A percentile compares a stretch with the other conserved stretches of the same genome.
These are phyloP conservation scores for Pinus albicaulis DNA, from an alignment of 75 land plant genomes.

Conservation along the genomic window DNA sequence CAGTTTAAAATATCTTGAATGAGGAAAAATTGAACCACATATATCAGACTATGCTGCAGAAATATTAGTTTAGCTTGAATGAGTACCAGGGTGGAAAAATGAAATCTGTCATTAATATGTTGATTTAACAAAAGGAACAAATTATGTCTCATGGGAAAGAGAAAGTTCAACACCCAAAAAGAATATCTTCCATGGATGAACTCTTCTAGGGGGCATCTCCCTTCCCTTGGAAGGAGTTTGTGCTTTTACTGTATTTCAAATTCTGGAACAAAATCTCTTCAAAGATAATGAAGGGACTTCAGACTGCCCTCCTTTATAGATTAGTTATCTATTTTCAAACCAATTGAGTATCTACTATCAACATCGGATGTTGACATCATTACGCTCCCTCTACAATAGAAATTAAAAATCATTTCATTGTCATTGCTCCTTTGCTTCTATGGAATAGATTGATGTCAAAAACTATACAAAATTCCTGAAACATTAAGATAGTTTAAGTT, in stretches of 20 bases:
- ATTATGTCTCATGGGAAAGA: background rate
- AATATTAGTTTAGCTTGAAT: background rate
- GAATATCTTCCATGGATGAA: background rate
- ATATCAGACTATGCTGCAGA: background rate
- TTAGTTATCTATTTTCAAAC: background rate
- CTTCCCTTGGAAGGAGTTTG: background rate
- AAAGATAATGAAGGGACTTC: background rate
- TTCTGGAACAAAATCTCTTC: background rate
- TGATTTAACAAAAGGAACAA: background rate
- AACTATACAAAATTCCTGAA: background rate
- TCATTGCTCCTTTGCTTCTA: too few species aligned
- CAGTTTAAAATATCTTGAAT: background rate
- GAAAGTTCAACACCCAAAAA: background rate
- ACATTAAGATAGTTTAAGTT: background rate
- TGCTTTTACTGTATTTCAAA: background rate
- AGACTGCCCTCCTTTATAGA: background rate
- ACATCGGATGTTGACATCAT: background rate
- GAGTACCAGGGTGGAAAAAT: background rate
- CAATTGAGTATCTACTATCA: background rate
- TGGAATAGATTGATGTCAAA: background rate
- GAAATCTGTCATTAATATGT: background rate
- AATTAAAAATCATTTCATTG: background rate
- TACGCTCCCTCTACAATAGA: background rate
- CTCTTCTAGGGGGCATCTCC: background rate
- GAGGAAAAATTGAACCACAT: background rate